A percentile compares a stretch with the other conserved stretches of the same genome.
Evolutionary conservation across 768 basidiomycete genomes (phyloP).

Genomic region (Suillus weaverae): DNA sequence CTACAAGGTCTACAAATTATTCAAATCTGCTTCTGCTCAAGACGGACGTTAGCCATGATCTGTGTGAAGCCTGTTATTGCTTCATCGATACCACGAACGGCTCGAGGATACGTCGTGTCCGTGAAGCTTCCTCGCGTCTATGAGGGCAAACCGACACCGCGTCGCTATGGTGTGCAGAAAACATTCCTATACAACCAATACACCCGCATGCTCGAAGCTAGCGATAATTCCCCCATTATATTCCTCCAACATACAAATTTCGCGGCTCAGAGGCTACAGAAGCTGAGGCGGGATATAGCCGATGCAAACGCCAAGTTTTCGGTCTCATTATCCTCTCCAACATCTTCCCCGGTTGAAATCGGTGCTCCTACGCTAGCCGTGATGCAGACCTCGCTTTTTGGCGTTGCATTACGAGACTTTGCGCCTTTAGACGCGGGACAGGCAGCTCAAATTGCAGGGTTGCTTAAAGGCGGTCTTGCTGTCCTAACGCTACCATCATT

Average conservation of each 20-base stretch:
- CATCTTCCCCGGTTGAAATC: slow-evolving; percentile 34
- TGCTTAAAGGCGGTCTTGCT: slow-evolving; percentile 61
- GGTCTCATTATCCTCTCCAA: slow-evolving; percentile 28
- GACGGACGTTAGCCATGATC: slow-evolving; percentile 11
- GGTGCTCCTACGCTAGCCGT: slow-evolving; percentile 59
- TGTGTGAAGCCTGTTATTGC: slow-evolving; percentile 9
- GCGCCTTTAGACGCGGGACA: slow-evolving; percentile 48
- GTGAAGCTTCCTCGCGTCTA: slow-evolving; percentile 51
- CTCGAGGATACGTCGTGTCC: slow-evolving; percentile 58
- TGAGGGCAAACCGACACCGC: slow-evolving; percentile 54
- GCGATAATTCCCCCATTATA: slow-evolving; percentile 61
- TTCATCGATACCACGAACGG: slow-evolving; percentile 17
- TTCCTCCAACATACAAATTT: slow-evolving; percentile 81
- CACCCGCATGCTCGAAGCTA: slow-evolving; percentile 63
- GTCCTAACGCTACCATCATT: slow-evolving; percentile 65
- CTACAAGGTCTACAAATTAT: background rate
- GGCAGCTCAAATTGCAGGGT: slow-evolving; percentile 53
- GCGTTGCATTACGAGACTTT: slow-evolving; percentile 69
- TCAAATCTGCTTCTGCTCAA: background rate
- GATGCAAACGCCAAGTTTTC: slow-evolving; percentile 48
- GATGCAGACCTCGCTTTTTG: slow-evolving; percentile 77
- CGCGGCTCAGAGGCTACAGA: slow-evolving; percentile 61
- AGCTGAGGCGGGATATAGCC: slow-evolving; percentile 68
- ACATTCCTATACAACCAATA: slow-evolving; percentile 81
- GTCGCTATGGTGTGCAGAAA: slow-evolving; percentile 79